Evolutionary conservation across 73 alveolate genomes (phyloP).

Genomic region (Tetrahymena borealis): DNA sequence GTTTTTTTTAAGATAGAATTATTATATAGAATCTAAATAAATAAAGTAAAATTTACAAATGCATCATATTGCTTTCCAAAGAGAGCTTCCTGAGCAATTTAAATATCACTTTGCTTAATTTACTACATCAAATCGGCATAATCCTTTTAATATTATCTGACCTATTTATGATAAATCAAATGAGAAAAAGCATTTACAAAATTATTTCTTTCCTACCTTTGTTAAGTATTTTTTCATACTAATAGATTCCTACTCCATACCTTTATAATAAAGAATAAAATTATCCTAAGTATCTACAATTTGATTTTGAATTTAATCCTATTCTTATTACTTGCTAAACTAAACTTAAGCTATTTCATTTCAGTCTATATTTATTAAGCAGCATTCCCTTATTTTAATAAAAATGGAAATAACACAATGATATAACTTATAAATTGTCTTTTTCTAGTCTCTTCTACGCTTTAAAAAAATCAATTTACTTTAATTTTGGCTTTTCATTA

Average conservation of each 20-base stretch:
- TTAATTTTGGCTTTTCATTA: not conserved
- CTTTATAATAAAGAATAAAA: no score
- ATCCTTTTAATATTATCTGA: not conserved
- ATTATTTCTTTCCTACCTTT: not conserved
- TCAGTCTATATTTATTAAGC: not conserved
- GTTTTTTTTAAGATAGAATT: not conserved
- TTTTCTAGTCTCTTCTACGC: no score
- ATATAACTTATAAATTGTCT: no score
- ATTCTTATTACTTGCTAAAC: not conserved
- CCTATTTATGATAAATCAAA: not conserved
- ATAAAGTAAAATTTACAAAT: not conserved
- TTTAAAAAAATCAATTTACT: not conserved
- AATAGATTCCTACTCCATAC: not conserved
- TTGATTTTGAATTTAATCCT: not conserved
- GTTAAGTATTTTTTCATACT: not conserved
- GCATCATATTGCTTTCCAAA: not conserved
- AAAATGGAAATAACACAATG: not conserved
- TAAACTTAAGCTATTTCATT: not conserved
- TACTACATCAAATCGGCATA: not conserved
- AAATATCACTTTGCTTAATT: not conserved
- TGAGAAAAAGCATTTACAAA: not conserved
- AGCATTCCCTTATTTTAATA: not conserved
- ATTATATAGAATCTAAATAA: not conserved
- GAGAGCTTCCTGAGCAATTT: not conserved
- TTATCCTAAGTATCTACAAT: no score